Conservation (phyloP, 805 yeast species). For the Barnettozyma californica region DNA sequence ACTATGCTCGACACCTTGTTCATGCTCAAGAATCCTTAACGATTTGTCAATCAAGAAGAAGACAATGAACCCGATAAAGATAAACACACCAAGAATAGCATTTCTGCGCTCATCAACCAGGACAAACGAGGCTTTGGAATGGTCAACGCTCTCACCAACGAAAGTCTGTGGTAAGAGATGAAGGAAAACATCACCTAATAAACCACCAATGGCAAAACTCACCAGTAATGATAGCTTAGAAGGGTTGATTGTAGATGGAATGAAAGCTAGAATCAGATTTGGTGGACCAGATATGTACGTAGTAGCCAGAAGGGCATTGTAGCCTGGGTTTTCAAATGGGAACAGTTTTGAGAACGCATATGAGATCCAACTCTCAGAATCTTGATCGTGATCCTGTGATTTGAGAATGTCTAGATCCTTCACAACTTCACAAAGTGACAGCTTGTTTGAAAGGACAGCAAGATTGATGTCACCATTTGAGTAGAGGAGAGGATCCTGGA, state of each 20-base stretch:
- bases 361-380: conserved; percentile 29
- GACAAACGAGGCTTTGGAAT: conserved; percentile 37
- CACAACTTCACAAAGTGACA: conserved; percentile 36
- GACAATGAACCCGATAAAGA: conserved; percentile 54
- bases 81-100: conserved; percentile 44
- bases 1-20: conserved; percentile 21
- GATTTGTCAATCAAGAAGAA: conserved; percentile 62
- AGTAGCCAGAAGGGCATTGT: conserved; percentile 60
- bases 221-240: conserved; percentile 48
- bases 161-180: conserved; percentile 70
- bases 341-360: conserved; percentile 38
- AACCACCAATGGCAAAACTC: conserved; percentile 71
- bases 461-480: conserved; percentile 40
- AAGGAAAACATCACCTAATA: conserved; percentile 68
- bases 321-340: conserved; percentile 51
- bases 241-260: conserved; percentile 53
- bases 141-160: conserved; percentile 43
- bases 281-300: conserved; percentile 63
- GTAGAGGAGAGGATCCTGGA: conserved; percentile 22
- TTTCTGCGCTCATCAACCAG: conserved; percentile 48
- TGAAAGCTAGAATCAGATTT: conserved; percentile 45
- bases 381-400: conserved; percentile 19
- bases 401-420: conserved; percentile 31
- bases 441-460: conserved; percentile 27
- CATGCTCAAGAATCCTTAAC: conserved; percentile 44